These are phyloP conservation scores for Ogataea glucozyma DNA, from an alignment of 805 yeast genomes.

Conservation along the genomic window DNA sequence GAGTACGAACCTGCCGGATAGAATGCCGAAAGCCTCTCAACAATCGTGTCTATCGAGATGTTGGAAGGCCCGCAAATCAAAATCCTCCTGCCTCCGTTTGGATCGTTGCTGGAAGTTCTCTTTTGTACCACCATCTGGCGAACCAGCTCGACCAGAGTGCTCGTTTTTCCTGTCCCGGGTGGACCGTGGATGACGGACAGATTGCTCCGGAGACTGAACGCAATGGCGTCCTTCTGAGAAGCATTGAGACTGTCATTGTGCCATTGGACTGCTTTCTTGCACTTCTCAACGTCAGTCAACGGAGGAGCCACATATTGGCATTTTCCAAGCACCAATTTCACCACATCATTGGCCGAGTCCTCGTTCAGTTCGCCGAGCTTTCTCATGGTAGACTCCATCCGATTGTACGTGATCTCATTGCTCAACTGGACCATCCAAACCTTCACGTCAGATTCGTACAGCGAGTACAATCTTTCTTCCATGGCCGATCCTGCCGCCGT, in stretches of 20 bases:
- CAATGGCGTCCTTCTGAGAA: slow-evolving; percentile 75
- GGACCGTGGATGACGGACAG: slow-evolving; percentile 71
- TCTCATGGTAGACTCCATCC: slow-evolving; percentile 78
- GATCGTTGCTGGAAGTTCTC: slow-evolving; percentile 10
- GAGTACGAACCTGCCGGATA: slow-evolving; percentile 40
- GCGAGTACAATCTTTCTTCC: slow-evolving; percentile 50
- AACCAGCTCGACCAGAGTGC: slow-evolving; percentile 78
- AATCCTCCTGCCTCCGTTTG: slow-evolving; percentile 44
- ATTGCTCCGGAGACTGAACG: slow-evolving; percentile 61
- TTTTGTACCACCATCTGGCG: slow-evolving; percentile 58
- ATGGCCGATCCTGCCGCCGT: slow-evolving; percentile 34
- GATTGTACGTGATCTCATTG: slow-evolving; percentile 69
- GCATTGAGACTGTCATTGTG: slow-evolving; percentile 52
- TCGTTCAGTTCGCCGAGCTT: slow-evolving; percentile 52
- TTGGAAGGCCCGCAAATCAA: slow-evolving; percentile 94
- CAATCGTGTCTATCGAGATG: slow-evolving; percentile 85
- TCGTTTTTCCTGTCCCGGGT: slow-evolving; percentile 85
- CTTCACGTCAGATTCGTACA: slow-evolving; percentile 46
- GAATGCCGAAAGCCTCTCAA: slow-evolving; percentile 64
- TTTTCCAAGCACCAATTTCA: slow-evolving; percentile 51
- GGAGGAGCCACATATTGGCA: slow-evolving; percentile 36
- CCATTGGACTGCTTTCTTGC: slow-evolving; percentile 31
- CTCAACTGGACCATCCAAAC: slow-evolving; percentile 69
- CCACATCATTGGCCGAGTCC: slow-evolving; percentile 39
- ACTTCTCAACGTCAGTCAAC: slow-evolving; percentile 1